Conservation (phyloP, 2,329 filamentous ascomycete species). For the Didymella lethalis region DNA sequence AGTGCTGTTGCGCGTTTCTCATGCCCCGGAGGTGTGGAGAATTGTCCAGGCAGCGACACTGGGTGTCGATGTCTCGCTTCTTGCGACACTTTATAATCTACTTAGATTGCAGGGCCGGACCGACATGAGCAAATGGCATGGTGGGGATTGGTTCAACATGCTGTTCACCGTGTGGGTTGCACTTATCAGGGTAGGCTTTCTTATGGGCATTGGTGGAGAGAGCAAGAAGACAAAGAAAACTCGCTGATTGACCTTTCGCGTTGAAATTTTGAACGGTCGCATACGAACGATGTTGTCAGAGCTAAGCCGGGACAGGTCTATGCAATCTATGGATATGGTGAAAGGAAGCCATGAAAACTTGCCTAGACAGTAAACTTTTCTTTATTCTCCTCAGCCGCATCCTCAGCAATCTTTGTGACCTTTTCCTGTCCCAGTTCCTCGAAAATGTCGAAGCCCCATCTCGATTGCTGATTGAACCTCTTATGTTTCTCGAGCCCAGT, state of each 20-base stretch:
- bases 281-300: not conserved
- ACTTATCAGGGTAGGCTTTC: slow-evolving; percentile 13
- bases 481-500: slow-evolving; percentile 51
- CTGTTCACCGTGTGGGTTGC: slow-evolving; percentile 21
- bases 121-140: not conserved
- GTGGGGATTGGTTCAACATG: slow-evolving; percentile 20
- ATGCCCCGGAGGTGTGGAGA: slow-evolving; percentile 21
- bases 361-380: slow-evolving; percentile 30
- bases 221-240: not conserved
- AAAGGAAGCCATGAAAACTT: not conserved
- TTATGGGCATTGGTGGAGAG: slow-evolving; percentile 14
- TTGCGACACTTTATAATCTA: slow-evolving; percentile 6
- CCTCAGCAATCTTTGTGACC: slow-evolving; percentile 29
- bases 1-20: slow-evolving; percentile 16
- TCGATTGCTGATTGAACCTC: slow-evolving; percentile 35
- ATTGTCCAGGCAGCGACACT: slow-evolving; percentile 22
- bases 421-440: slow-evolving; percentile 35
- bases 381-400: slow-evolving; percentile 30
- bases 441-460: slow-evolving; percentile 39
- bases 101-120: slow-evolving; percentile 7
- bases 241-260: not conserved
- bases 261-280: not conserved
- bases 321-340: not conserved
- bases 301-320: not conserved
- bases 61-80: slow-evolving; percentile 15